phyloP scores from a whole-genome alignment of 163 green algal species.

The Trebouxia gelatinosa region DNA sequence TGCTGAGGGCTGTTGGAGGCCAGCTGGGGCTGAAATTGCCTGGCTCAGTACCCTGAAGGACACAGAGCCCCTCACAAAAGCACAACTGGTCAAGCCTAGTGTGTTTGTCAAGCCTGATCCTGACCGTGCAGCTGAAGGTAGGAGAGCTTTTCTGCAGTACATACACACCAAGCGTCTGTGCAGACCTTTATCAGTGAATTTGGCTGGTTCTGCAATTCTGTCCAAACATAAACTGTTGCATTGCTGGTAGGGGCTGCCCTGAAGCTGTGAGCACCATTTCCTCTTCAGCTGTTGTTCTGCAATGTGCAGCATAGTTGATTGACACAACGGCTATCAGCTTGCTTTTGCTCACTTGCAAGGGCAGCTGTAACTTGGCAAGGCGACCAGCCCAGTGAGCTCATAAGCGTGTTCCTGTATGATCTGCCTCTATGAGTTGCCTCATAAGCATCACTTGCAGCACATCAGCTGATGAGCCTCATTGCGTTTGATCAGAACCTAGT shows the following conservation, averaged over 20 bases:
- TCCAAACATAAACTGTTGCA: background rate
- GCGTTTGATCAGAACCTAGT: background rate
- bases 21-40: conserved; percentile 32
- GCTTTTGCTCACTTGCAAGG: too few relatives aligned
- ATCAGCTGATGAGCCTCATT: too few relatives aligned
- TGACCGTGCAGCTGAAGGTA: conserved; percentile 1
- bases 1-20: conserved; percentile 61
- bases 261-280: background rate
- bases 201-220: too few relatives aligned
- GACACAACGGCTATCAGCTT: too few relatives aligned
- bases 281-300: background rate
- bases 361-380: too few relatives aligned
- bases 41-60: conserved; percentile 44
- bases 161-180: too few relatives aligned
- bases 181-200: background rate
- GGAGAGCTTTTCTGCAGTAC: too few relatives aligned
- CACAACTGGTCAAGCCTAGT: background rate
- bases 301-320: background rate
- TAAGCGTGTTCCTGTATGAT: too few relatives aligned
- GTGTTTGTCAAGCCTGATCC: conserved; percentile 33
- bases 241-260: background rate
- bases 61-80: background rate
- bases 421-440: too few relatives aligned
- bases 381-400: too few relatives aligned
- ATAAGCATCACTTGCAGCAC: too few relatives aligned